A percentile compares a stretch with the other conserved stretches of the same genome.
Conservation (phyloP, 306 rosid species). For the Corylus avellana region DNA sequence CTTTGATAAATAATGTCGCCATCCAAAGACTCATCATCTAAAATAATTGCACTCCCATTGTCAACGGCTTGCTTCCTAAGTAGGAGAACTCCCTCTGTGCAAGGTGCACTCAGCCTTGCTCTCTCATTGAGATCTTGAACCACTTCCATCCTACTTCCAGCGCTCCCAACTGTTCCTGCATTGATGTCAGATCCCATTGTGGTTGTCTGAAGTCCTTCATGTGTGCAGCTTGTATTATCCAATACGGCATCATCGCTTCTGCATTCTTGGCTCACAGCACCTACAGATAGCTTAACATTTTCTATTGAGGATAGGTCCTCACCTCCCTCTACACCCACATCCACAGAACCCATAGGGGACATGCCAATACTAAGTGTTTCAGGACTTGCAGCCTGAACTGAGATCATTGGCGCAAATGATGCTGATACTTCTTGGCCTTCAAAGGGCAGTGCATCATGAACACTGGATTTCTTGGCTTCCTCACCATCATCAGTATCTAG, state of each 20-base stretch:
- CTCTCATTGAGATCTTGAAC: slow-evolving; percentile 28
- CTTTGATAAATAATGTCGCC: slow-evolving; percentile 61
- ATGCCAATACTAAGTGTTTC: slow-evolving; percentile 28
- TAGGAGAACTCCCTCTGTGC: slow-evolving; percentile 47
- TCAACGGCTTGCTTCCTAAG: slow-evolving; percentile 70
- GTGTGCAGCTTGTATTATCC: slow-evolving; percentile 27
- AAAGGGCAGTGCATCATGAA: slow-evolving; percentile 20
- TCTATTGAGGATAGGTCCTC: slow-evolving; percentile 32
- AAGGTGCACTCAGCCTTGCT: slow-evolving; percentile 31
- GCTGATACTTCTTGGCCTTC: slow-evolving; percentile 32
- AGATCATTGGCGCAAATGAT: slow-evolving; percentile 1
- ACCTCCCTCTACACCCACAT: slow-evolving; percentile 19
- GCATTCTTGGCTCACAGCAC: slow-evolving; percentile 21
- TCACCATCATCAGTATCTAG: slow-evolving; percentile 16
- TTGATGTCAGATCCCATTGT: slow-evolving; percentile 25
- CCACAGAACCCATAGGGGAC: slow-evolving; percentile 23
- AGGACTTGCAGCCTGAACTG: slow-evolving; percentile 23
- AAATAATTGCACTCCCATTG: slow-evolving; percentile 65
- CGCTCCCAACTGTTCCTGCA: slow-evolving; percentile 21
- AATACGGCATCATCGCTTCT: slow-evolving; percentile 27
- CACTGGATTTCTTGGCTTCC: slow-evolving; percentile 35
- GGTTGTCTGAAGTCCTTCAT: slow-evolving; percentile 33
- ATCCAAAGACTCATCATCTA: slow-evolving; percentile 58
- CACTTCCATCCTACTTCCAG: slow-evolving; percentile 25
- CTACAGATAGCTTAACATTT: slow-evolving; percentile 21